Percentiles rank a stretch among this genome's conserved stretches.
Evolutionary conservation across 2,329 filamentous ascomycete genomes (phyloP).

Genomic region (Penicillium sp.): DNA sequence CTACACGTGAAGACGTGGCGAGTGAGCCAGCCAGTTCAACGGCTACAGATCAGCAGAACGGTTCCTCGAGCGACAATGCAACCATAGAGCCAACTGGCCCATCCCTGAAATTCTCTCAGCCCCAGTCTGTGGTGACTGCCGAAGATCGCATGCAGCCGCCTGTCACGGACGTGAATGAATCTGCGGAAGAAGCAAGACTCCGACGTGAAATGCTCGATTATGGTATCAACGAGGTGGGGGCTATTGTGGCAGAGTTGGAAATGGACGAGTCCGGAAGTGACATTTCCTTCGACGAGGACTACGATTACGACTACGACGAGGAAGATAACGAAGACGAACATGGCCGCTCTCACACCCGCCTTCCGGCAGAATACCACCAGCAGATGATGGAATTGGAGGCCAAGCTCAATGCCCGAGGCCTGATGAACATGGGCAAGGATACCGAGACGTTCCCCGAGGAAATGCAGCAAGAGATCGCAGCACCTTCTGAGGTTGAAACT

Average conservation of each 20-base stretch:
- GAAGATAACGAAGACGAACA: slow-evolving; percentile 71
- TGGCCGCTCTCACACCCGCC: slow-evolving; percentile 66
- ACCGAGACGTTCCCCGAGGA: slow-evolving; percentile 35
- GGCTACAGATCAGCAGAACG: not conserved
- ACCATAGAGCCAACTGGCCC: slow-evolving; percentile 8
- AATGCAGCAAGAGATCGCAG: slow-evolving; percentile 33
- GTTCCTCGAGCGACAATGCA: not conserved
- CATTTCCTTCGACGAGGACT: slow-evolving; percentile 53
- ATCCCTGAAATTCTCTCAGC: slow-evolving; percentile 16
- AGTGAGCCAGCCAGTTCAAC: not conserved
- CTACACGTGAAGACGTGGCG: not conserved
- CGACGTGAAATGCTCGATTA: slow-evolving; percentile 90
- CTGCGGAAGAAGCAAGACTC: slow-evolving; percentile 73
- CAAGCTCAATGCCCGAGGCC: slow-evolving; percentile 61
- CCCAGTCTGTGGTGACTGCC: slow-evolving; percentile 22
- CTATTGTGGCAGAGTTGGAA: slow-evolving; percentile 88
- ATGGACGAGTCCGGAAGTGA: slow-evolving; percentile 66
- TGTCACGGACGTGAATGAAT: slow-evolving; percentile 71
- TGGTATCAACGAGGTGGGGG: slow-evolving; percentile 80
- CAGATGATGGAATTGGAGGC: slow-evolving; percentile 85
- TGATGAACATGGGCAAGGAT: slow-evolving; percentile 59
- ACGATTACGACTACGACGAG: slow-evolving; percentile 51
- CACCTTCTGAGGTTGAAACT: slow-evolving; percentile 19
- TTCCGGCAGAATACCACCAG: slow-evolving; percentile 72
- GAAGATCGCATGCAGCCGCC: slow-evolving; percentile 39